Conservation (phyloP, 1,139 yeast species). For the Nakaseomyces nivariensis region DNA sequence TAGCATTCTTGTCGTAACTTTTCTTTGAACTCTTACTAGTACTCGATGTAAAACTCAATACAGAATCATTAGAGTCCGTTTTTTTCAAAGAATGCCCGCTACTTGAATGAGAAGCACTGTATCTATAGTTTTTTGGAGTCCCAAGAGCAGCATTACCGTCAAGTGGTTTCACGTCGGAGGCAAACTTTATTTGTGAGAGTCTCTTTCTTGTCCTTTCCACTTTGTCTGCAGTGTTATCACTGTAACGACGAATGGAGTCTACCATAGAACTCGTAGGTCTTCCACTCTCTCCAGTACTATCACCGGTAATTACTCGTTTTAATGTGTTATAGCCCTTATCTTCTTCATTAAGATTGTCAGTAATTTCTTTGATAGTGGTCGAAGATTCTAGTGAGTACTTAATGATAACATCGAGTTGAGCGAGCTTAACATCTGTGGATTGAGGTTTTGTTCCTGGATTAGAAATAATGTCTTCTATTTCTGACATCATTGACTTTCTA, state of each 20-base stretch:
- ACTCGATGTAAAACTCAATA: background rate
- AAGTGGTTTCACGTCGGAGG: constrained; percentile 5
- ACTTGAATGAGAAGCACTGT: background rate
- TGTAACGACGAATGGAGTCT: background rate
- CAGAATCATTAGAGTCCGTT: constrained; percentile 1
- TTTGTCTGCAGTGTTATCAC: background rate
- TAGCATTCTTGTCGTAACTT: background rate
- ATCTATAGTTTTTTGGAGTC: background rate
- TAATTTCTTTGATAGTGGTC: constrained; percentile 16
- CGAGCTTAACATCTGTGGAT: background rate
- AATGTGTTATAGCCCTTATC: constrained; percentile 13
- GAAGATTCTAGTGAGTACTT: constrained; percentile 21
- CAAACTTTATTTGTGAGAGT: constrained; percentile 7
- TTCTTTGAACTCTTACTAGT: constrained; percentile 1
- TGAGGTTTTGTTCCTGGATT: background rate
- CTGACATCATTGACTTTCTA: constrained; percentile 1
- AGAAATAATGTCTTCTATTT: background rate
- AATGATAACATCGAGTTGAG: constrained; percentile 16
- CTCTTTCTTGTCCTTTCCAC: background rate
- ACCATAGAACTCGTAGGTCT: constrained; percentile 5
- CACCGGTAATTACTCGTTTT: constrained; percentile 24
- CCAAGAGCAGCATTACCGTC: constrained; percentile 10
- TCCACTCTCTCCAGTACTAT: background rate
- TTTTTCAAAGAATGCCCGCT: background rate
- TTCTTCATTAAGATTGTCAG: background rate